phyloP scores from a whole-genome alignment of 352 stramenopile species.

The Saprolegnia parasitica region DNA sequence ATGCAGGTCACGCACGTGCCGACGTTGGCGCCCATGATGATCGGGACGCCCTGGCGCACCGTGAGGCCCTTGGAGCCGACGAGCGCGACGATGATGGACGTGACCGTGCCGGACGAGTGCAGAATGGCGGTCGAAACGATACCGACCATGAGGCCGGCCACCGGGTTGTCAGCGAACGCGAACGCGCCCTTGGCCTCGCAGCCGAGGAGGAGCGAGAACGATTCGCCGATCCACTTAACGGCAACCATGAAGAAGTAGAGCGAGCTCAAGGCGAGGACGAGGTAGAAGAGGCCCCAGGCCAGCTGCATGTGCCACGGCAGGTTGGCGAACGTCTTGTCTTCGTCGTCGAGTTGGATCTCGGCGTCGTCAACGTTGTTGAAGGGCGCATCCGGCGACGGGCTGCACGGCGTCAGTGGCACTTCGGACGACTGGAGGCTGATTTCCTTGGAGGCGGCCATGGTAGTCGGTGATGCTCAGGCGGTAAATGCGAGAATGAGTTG shows the following conservation, averaged over 20 bases:
- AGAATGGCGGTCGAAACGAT: slow-evolving; percentile 43
- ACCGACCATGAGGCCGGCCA: slow-evolving; percentile 43
- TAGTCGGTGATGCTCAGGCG: no score
- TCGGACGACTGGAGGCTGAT: no score
- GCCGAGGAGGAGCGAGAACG: slow-evolving; percentile 42
- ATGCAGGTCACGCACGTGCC: slow-evolving; percentile 67
- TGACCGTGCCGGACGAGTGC: slow-evolving; percentile 45
- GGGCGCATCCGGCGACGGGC: no score
- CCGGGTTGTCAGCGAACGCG: slow-evolving; percentile 37
- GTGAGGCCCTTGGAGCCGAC: slow-evolving; percentile 40
- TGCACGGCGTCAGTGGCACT: no score
- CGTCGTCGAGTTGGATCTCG: background rate
- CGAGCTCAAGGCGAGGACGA: slow-evolving; percentile 30
- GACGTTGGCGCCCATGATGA: slow-evolving; percentile 82
- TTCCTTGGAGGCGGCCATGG: no score
- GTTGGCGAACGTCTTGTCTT: slow-evolving; percentile 15
- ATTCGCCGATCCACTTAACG: slow-evolving; percentile 43
- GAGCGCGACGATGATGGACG: slow-evolving; percentile 44
- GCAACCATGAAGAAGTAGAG: slow-evolving; percentile 56
- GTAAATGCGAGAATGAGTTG: no score
- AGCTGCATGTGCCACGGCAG: background rate
- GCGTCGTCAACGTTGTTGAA: no score
- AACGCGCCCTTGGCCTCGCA: slow-evolving; percentile 38
- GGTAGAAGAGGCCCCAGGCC: slow-evolving; percentile 18
- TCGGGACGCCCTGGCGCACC: slow-evolving; percentile 57